Evolutionary conservation across 2,329 filamentous ascomycete genomes (phyloP), one percentile per base, ranked within the genome.

Genomic region (Pseudocercospora crystallina): DNA sequence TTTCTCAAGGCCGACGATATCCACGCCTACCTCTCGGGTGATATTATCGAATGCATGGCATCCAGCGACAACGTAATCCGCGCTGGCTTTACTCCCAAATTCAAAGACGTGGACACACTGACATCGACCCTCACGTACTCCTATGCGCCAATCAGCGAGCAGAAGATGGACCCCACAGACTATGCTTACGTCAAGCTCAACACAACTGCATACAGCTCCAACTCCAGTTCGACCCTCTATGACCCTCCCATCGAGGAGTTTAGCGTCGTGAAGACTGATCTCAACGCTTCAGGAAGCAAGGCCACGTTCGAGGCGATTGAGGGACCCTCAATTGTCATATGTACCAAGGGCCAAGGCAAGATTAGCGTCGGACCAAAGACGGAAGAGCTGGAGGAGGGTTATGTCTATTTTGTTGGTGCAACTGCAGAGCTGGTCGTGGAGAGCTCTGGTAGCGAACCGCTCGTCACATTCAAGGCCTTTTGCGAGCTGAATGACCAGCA

Each of bases 41-140:
- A 99, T 66, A 96, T 99, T 61, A 90, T 99, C 69, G 94, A 99
- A 73, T 99, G 94, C 77, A 99, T 99, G 94, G 94, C 94, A 0
- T 87, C 90, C 8, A 95, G 89, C n/a, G 94, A 99, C 79, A 99
- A 99, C 61, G 94, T 99, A 32, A 91, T 99, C 44, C 90, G 94
- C 49, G 94, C 94, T 0, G 94, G 94, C 37, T 94, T 99, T 72
- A 99, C 94, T 0, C 94, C 94, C 49, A 99, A 99, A 70, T 99
- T 96, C 80, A 96, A 97, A 75, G 94, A 99, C 62, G 89, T 97
- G 15, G 75, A 84, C 47, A 97, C 90, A 0, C 79, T 99, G 9
- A 90, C 92, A 31, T 80, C 84, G 55, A 95, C 96, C 85, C 76
- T 99, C 60, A 99, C 94, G 0, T 99, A 99, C 76, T 89, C 85